Evolutionary conservation across 1,139 yeast species (phyloP), one percentile per base, ranked within the genome.

Genomic region (Insectozyma bohioensis): DNA sequence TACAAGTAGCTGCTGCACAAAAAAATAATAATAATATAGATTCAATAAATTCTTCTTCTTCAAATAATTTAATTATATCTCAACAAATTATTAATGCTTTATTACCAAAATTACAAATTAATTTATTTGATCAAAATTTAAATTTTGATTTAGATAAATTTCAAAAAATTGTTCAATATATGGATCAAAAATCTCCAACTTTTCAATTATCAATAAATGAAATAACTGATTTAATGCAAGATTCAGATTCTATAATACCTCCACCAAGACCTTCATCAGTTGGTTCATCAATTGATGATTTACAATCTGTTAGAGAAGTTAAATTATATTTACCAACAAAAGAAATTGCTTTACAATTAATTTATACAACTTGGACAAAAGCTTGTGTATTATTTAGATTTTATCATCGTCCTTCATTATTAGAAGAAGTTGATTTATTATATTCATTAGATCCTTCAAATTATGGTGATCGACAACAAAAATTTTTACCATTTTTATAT

Each of bases 311-410:
- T 3, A 46, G 49, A 12, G 80, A 80, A 49, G 74, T 86, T 45
- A 80, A 73, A 44, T 74, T 86, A 31, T 78, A 83, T 6, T 59
- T 88, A 28, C 97, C 97, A 0, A 75, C 90, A 1, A 78, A 84
- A 46, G 81, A 80, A 25, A 73, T 75, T 15, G 92, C 95, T 0
- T 58, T 84, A 27, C 77, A 78, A 47, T 66, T 87, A 43, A 80
- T 87, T 20, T 78, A 77, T 47, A 76, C 82, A 30, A 85, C 92
- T 1, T 87, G 95, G 95, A 77, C 80, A 44, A 81, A 83, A 48
- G 92, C 95, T 0, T 86, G 95, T 56, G 88, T 85, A 9, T 62
- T 87, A 35, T 85, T 86, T 52, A 66, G 95, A 35, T 87, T 88
- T 52, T 85, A 85, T 53, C 95, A 88, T 51, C 67, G 95, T 16